Conservation (phyloP, 164 flowering plant genomes). For the Brasenia schreberi region DNA sequence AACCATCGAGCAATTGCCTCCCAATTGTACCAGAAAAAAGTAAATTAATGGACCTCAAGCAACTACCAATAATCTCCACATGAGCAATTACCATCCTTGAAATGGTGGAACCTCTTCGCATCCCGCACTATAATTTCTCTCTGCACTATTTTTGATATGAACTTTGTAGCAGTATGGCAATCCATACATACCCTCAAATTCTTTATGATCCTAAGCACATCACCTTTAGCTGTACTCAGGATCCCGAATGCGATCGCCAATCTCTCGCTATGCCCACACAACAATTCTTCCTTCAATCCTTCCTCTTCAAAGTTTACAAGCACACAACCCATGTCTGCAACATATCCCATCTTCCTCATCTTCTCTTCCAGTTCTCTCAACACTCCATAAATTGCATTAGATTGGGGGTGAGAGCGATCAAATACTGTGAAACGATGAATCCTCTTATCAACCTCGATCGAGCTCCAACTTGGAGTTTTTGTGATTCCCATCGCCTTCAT, state of each 20-base stretch:
- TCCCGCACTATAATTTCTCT: slow-evolving; percentile 6
- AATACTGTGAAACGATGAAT: slow-evolving; percentile 6
- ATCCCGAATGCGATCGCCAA: slow-evolving; percentile 9
- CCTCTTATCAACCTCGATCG: slow-evolving; percentile 4
- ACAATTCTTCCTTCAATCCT: slow-evolving; percentile 6
- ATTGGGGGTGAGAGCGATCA: slow-evolving; percentile 7
- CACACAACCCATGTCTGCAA: slow-evolving; percentile 4
- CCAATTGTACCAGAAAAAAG: no score
- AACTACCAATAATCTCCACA: slow-evolving; percentile 8
- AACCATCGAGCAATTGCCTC: no score
- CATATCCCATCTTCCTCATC: slow-evolving; percentile 10
- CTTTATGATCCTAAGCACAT: slow-evolving; percentile 6
- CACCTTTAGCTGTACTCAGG: slow-evolving; percentile 3
- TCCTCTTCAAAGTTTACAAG: slow-evolving; percentile 5
- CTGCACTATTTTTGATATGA: slow-evolving; percentile 5
- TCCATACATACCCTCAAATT: slow-evolving; percentile 11
- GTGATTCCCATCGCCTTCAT: slow-evolving; percentile 4
- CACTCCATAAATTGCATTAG: slow-evolving; percentile 4
- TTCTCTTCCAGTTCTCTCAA: slow-evolving; percentile 6
- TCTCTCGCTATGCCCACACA: slow-evolving; percentile 9
- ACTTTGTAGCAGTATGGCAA: slow-evolving; percentile 5
- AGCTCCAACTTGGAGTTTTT: slow-evolving; percentile 9
- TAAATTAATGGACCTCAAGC: background rate
- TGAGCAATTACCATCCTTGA: slow-evolving; percentile 4
- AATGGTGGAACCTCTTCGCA: slow-evolving; percentile 9